A percentile compares a stretch with the other conserved stretches of the same genome.
Conservation (phyloP, 768 basidiomycete genomes). For the Hypholoma sublateritium region DNA sequence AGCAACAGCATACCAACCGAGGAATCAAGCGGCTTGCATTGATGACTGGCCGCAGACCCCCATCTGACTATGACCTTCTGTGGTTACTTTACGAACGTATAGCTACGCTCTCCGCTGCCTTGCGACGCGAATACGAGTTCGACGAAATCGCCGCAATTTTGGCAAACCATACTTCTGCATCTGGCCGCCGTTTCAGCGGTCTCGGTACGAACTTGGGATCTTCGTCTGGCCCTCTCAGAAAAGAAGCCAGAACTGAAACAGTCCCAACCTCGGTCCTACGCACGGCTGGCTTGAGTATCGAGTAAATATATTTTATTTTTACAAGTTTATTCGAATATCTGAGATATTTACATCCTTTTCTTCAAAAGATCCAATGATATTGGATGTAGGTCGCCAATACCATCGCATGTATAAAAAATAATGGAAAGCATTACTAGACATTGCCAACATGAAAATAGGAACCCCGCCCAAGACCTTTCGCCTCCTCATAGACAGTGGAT, state of each 20-base stretch:
- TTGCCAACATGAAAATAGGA: slow-evolving; percentile 34
- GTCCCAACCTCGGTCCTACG: background rate
- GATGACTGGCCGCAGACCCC: slow-evolving; percentile 51
- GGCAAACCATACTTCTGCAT: background rate
- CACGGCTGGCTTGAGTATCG: slow-evolving; percentile 1
- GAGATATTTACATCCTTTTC: too few relatives aligned
- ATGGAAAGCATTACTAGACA: slow-evolving; percentile 18
- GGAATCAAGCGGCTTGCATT: slow-evolving; percentile 51
- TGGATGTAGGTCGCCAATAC: slow-evolving; percentile 33
- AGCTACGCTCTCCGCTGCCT: slow-evolving; percentile 24
- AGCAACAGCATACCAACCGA: slow-evolving; percentile 63
- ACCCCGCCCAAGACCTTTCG: slow-evolving; percentile 49
- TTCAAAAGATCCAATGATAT: slow-evolving; percentile 28
- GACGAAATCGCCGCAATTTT: background rate
- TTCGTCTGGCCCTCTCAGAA: background rate
- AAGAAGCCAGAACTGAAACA: slow-evolving; percentile 23
- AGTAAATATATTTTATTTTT: background rate
- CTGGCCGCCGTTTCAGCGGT: background rate
- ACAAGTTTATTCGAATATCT: too few relatives aligned
- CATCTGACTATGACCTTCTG: slow-evolving; percentile 34
- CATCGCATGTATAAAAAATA: background rate
- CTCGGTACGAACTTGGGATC: background rate
- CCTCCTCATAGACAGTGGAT: slow-evolving; percentile 62
- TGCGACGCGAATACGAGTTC: slow-evolving; percentile 28
- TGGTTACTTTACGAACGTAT: slow-evolving; percentile 40